phyloP scores from a whole-genome alignment of 2,329 filamentous ascomycete species.

The Fusarium sterilihyphosum region DNA sequence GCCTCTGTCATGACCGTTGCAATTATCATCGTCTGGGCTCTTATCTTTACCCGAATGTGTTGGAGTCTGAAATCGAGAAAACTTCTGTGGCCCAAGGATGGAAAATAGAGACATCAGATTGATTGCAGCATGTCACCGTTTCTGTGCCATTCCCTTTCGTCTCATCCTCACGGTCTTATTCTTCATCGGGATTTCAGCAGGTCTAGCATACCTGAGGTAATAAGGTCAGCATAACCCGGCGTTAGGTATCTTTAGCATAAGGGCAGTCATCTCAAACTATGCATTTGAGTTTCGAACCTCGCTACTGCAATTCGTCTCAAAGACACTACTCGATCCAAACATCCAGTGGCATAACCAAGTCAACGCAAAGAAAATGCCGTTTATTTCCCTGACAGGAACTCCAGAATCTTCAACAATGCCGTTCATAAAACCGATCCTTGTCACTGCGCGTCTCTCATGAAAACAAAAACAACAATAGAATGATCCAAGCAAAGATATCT shows the following conservation, averaged over 20 bases:
- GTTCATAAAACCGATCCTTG: not conserved
- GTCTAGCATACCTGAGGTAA: not conserved
- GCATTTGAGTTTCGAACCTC: not conserved
- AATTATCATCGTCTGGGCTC: constrained; percentile 73
- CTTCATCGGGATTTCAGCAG: no score
- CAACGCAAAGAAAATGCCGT: not conserved
- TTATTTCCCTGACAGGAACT: not conserved
- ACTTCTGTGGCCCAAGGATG: constrained; percentile 80
- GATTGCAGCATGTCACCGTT: not conserved
- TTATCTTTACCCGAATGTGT: constrained; percentile 77
- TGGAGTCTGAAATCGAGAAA: constrained; percentile 71
- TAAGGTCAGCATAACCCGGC: not conserved
- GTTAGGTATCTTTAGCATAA: not conserved
- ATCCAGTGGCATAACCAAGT: not conserved
- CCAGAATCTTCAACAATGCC: not conserved
- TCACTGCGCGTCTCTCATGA: constrained; percentile 7
- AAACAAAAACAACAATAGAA: constrained; percentile 4
- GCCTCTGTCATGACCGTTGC: constrained; percentile 74
- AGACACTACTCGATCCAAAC: not conserved
- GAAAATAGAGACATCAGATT: not conserved
- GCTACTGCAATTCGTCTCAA: not conserved
- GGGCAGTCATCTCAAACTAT: not conserved
- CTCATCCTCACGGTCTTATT: not conserved
- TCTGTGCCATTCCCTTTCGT: not conserved
- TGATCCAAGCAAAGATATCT: not conserved